Conservation (phyloP, 345 rosid genomes). For the Pistacia vera region DNA sequence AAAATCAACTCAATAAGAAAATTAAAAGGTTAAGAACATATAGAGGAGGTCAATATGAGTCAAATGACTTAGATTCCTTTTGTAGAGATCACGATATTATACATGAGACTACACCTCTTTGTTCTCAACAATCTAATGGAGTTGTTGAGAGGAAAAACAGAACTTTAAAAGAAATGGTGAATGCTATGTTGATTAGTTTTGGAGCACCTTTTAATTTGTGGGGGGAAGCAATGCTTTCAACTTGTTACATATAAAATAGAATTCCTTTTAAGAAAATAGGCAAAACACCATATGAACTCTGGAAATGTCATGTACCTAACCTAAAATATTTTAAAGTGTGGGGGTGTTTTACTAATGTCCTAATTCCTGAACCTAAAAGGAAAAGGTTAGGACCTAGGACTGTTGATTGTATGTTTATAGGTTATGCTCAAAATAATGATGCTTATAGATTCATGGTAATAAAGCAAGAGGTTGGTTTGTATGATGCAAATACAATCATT, state of each 20-base stretch:
- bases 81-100: not conserved
- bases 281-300: no score
- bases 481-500: not conserved
- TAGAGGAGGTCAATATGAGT: not conserved
- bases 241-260: no score
- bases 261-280: no score
- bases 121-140: not conserved
- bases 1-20: no score
- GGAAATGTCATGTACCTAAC: no score
- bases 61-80: not conserved
- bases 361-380: no score
- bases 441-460: not conserved
- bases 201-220: no score
- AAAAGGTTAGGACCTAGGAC: not conserved
- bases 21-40: not conserved
- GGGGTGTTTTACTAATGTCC: no score
- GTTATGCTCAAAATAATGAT: not conserved
- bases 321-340: no score
- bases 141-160: not conserved
- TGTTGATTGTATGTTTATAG: not conserved
- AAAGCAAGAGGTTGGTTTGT: not conserved
- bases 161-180: no score
- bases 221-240: no score
- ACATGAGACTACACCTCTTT: not conserved
- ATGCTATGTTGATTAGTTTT: no score